A percentile compares a stretch with the other conserved stretches of the same genome.
Evolutionary conservation across 2,329 filamentous ascomycete genomes (phyloP).

Genomic region (Colletotrichum noveboracense): DNA sequence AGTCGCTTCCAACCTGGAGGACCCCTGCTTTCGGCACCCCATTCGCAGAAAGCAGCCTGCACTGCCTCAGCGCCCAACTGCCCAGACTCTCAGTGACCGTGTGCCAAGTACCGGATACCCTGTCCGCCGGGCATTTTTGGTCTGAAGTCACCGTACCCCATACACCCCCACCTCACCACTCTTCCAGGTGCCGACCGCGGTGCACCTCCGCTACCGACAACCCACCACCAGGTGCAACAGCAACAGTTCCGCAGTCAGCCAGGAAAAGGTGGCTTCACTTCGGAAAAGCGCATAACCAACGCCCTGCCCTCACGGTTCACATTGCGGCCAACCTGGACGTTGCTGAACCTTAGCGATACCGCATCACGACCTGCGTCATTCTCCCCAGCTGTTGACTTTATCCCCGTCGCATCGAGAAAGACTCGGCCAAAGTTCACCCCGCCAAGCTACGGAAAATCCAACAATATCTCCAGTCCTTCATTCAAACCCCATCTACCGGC

Average conservation of each 20-base stretch:
- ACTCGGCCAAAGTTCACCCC: neutral
- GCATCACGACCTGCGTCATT: neutral
- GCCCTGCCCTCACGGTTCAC: neutral
- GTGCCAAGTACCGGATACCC: slow-evolving; percentile 1
- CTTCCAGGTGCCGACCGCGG: neutral
- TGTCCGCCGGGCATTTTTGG: neutral
- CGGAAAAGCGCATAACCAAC: slow-evolving; percentile 15
- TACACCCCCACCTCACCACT: neutral
- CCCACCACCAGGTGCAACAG: neutral
- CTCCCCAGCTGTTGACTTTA: neutral
- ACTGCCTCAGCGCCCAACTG: slow-evolving; percentile 17
- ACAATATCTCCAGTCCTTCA: neutral
- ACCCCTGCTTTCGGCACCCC: slow-evolving; percentile 19
- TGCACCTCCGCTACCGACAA: neutral
- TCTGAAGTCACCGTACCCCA: neutral
- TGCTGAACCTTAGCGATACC: neutral
- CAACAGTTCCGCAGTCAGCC: neutral
- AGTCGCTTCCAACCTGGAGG: neutral
- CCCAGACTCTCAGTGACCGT: neutral
- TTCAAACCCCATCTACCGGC: neutral
- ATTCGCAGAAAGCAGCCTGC: slow-evolving; percentile 18
- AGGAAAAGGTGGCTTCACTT: neutral
- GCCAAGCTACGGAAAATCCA: neutral
- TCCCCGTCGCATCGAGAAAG: slow-evolving; percentile 6
- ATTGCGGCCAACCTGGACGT: neutral